Percentiles rank a stretch among this genome's conserved stretches.
Evolutionary conservation across 2,329 filamentous ascomycete species (phyloP).

Genomic region (Colletotrichum neosansevieriae): DNA sequence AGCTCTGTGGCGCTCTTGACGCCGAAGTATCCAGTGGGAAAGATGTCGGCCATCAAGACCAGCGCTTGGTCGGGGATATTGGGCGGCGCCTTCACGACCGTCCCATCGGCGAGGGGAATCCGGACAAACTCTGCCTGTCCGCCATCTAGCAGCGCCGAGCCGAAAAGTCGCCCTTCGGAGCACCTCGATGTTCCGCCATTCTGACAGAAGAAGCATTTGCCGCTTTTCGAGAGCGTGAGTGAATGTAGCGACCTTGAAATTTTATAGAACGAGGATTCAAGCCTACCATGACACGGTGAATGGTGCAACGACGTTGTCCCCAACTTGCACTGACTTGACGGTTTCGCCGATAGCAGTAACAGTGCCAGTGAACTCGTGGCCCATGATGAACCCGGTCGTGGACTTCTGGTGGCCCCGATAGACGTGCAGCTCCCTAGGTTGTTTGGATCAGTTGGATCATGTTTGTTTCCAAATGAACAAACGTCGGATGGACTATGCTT

Average conservation of each 20-base stretch:
- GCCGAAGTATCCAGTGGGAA: conserved; percentile 88
- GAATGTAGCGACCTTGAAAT: conserved; percentile 23
- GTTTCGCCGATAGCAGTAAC: conserved; percentile 75
- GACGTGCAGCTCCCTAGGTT: conserved; percentile 81
- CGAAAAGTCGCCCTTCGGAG: conserved; percentile 78
- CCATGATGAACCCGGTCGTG: conserved; percentile 74
- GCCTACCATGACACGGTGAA: conserved; percentile 84
- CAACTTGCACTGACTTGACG: conserved; percentile 77
- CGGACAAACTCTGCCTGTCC: conserved; percentile 87
- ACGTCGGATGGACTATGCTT: conserved; percentile 45
- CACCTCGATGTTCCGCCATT: conserved; percentile 83
- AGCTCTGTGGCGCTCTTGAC: conserved; percentile 81
- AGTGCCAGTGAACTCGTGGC: conserved; percentile 88
- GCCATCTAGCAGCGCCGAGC: conserved; percentile 76
- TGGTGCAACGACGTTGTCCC: conserved; percentile 84
- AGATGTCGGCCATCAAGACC: conserved; percentile 93
- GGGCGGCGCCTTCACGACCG: conserved; percentile 77
- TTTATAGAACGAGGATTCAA: neutral
- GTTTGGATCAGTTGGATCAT: neutral
- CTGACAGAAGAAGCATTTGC: conserved; percentile 86
- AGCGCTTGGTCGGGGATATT: conserved; percentile 78
- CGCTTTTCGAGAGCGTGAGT: conserved; percentile 52
- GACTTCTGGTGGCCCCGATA: conserved; percentile 85
- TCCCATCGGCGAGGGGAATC: conserved; percentile 84
- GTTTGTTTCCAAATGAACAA: neutral